These are phyloP conservation scores for Nicotiana tabacum DNA, from an alignment of 257 asterid species.

Conservation along the genomic window DNA sequence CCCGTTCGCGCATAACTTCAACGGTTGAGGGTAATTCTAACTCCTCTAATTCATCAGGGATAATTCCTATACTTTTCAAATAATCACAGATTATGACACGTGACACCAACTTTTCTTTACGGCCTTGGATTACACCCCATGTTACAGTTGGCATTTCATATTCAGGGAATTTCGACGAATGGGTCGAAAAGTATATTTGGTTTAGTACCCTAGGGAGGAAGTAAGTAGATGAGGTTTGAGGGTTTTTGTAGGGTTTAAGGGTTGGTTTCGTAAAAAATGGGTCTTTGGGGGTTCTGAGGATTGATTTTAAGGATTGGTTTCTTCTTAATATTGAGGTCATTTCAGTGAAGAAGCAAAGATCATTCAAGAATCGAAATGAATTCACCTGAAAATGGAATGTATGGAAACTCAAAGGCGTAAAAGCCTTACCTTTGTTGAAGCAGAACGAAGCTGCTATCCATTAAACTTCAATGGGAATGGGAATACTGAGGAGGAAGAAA, in stretches of 20 bases:
- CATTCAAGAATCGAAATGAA: not conserved
- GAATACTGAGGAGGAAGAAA: not conserved
- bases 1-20: constrained; percentile 85
- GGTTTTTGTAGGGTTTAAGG: not conserved
- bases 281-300: not conserved
- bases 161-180: constrained; percentile 58
- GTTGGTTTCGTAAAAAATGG: not conserved
- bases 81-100: constrained; percentile 80
- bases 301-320: not conserved
- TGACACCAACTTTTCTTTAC: constrained; percentile 68
- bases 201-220: not conserved
- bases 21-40: constrained; percentile 84
- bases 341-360: not conserved
- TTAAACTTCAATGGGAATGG: not conserved
- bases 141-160: constrained; percentile 90
- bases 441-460: not conserved
- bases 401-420: not conserved
- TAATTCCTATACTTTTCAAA: constrained; percentile 68
- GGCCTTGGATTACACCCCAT: constrained; percentile 60
- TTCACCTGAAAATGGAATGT: not conserved
- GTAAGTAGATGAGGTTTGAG: not conserved
- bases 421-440: not conserved
- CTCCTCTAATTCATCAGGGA: constrained; percentile 79
- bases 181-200: constrained; percentile 40
- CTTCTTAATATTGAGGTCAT: not conserved